These are phyloP conservation scores for Flaveria linearis DNA, from an alignment of 129 eudicot species.

Conservation along the genomic window DNA sequence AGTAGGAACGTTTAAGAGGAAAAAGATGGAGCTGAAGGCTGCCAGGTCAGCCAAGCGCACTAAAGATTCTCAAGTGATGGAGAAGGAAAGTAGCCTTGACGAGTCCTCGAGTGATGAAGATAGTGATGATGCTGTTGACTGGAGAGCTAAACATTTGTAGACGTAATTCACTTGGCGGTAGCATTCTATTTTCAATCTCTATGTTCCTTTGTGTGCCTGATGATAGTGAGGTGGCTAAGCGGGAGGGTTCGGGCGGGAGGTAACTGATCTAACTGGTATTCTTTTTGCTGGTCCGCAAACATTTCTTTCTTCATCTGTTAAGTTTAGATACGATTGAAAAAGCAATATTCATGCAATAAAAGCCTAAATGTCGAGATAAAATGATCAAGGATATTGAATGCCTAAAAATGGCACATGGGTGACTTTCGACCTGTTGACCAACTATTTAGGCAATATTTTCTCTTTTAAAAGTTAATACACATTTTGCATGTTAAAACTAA, in stretches of 20 bases:
- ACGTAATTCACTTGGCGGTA: constrained; percentile 11
- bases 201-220: neutral
- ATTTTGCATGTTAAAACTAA: neutral
- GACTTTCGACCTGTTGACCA: neutral
- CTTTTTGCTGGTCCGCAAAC: neutral
- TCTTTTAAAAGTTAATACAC: neutral
- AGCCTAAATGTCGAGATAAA: neutral
- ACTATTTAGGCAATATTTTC: neutral
- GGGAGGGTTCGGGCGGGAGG: neutral
- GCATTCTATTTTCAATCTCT: neutral
- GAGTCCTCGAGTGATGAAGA: constrained; percentile 83
- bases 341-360: neutral
- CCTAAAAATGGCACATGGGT: neutral
- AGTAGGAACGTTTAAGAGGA: constrained; percentile 74
- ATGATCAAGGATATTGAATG: neutral
- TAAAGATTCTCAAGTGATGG: constrained; percentile 38
- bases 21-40: constrained; percentile 71
- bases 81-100: constrained; percentile 47
- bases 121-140: constrained; percentile 75
- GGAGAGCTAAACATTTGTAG: constrained; percentile 93
- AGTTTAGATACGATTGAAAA: neutral
- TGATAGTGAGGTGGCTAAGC: neutral
- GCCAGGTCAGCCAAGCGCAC: constrained; percentile 40
- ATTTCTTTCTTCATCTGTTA: neutral
- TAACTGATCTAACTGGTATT: neutral